A percentile compares a stretch with the other conserved stretches of the same genome.
Conservation (phyloP, 2,329 filamentous ascomycete species). For the Dactylellina leptospora region DNA sequence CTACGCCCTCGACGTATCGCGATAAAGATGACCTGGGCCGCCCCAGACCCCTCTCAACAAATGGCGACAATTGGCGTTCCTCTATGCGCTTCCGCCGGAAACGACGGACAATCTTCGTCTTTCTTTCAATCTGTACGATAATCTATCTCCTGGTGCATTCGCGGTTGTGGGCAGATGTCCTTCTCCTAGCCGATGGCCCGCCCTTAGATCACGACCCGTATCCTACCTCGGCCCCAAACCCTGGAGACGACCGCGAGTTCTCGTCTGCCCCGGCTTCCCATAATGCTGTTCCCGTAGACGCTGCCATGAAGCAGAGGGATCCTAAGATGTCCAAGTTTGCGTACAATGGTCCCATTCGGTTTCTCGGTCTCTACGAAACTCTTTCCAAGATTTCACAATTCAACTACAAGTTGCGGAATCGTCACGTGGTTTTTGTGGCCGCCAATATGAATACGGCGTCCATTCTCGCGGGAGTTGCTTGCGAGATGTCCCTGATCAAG, state of each 20-base stretch:
- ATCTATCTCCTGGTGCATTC: constrained; percentile 44
- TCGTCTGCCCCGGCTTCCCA: constrained; percentile 27
- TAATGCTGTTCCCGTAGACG: constrained; percentile 26
- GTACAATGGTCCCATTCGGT: constrained; percentile 41
- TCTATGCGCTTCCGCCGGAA: constrained; percentile 41
- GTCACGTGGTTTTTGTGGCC: constrained; percentile 55
- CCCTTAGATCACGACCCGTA: background rate
- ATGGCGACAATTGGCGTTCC: constrained; percentile 32
- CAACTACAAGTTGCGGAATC: constrained; percentile 28
- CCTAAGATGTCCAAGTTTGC: constrained; percentile 33
- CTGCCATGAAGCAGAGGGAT: constrained; percentile 22
- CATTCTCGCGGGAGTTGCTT: constrained; percentile 69
- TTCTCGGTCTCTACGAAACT: constrained; percentile 44
- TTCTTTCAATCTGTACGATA: constrained; percentile 35
- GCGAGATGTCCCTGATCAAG: constrained; percentile 78
- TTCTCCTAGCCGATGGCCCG: constrained; percentile 19
- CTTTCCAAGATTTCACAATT: constrained; percentile 34
- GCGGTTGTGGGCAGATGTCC: constrained; percentile 39
- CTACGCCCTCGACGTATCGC: constrained; percentile 30
- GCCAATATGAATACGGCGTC: constrained; percentile 56
- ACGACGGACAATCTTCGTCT: constrained; percentile 37
- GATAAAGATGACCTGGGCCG: constrained; percentile 51
- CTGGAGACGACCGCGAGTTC: constrained; percentile 9
- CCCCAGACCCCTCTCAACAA: constrained; percentile 22
- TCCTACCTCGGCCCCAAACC: background rate